Conservation (phyloP, 768 basidiomycete species). For the Suillus weaverae region DNA sequence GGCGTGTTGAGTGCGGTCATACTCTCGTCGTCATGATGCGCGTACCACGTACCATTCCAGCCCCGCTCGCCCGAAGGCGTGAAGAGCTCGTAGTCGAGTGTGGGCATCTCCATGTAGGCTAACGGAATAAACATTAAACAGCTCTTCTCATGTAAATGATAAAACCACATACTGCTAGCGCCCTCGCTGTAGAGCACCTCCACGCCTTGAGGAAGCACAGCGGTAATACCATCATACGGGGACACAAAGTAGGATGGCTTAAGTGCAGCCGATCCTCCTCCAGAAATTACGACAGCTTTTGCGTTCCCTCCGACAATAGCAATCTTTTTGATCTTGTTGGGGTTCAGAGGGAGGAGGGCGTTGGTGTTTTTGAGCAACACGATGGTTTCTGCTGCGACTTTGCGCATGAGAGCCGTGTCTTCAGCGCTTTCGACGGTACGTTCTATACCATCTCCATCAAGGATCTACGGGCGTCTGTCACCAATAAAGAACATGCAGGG, state of each 20-base stretch:
- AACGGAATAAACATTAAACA: constrained; percentile 6
- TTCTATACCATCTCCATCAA: constrained; percentile 72
- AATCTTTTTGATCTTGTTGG: constrained; percentile 59
- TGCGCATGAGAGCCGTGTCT: constrained; percentile 62
- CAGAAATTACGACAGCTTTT: constrained; percentile 65
- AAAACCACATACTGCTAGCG: constrained; percentile 50
- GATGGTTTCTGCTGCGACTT: constrained; percentile 67
- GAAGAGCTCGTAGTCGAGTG: constrained; percentile 65
- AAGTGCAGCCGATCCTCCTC: constrained; percentile 71
- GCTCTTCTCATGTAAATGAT: neutral
- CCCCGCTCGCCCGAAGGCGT: constrained; percentile 62
- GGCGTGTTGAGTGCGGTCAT: constrained; percentile 47
- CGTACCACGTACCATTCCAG: constrained; percentile 65
- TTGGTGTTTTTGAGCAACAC: constrained; percentile 74
- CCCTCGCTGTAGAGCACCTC: constrained; percentile 70
- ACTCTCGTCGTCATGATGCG: constrained; percentile 57
- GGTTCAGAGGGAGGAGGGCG: constrained; percentile 33
- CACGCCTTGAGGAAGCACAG: constrained; percentile 48
- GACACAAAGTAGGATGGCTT: constrained; percentile 75
- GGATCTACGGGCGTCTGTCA: constrained; percentile 39
- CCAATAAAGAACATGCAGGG: neutral
- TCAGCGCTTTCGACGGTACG: constrained; percentile 59
- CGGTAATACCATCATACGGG: constrained; percentile 74
- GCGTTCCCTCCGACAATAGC: constrained; percentile 74
- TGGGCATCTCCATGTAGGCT: constrained; percentile 68